Base-by-base conservation (phyloP, 305 asterid species). In the Plantago coronopus region DNA sequence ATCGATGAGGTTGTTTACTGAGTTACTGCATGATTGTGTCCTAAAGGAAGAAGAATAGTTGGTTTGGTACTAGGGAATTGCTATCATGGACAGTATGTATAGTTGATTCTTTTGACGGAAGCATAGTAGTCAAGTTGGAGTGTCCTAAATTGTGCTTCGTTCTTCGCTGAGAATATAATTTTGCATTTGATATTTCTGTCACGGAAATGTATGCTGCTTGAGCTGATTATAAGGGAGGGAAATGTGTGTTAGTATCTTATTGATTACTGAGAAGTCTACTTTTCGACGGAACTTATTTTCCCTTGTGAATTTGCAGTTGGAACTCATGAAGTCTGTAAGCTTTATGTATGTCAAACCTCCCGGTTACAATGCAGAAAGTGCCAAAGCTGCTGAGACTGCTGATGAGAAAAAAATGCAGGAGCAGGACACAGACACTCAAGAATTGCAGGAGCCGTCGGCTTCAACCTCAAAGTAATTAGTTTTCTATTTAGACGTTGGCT, bases 311-410 rank as follows among this genome's bases (percentile, higher is more conserved):
- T 45, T 64, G 65, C 81, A 93, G 99, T 68, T 93, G 77, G 99
- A 93, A 81, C 77, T 83, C 88, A 89, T 93, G 97, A 88, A 83
- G 81, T 95, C 99, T 59, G 97, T 93, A 57, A 93, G 99, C 88
- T 93, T 93, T 70, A 81, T 93, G 95, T 93, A 93, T 64, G 94
- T 87, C 34, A 83, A 95, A 51, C 99, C 99, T 19, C 99, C 99
- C 46, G 99, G 99, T 20, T 93, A 93, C 81, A 82, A 93, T 75
- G 77, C 96, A 2, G 97, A 93, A 72, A 93, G 99, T 78, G 99
- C 97, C 45, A 89, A 82, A 73, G 97, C 95, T 71, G 99, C 99
- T 17, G 99, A 93, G 80, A 50, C 82, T 51, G 94, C 84, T 45
- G 95, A 76, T 1, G 91, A 80, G 78, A 71, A 64, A 58, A 83